These are phyloP conservation scores for Tetrapisispora taiwanensis DNA, from an alignment of 805 yeast genomes.

Conservation along the genomic window DNA sequence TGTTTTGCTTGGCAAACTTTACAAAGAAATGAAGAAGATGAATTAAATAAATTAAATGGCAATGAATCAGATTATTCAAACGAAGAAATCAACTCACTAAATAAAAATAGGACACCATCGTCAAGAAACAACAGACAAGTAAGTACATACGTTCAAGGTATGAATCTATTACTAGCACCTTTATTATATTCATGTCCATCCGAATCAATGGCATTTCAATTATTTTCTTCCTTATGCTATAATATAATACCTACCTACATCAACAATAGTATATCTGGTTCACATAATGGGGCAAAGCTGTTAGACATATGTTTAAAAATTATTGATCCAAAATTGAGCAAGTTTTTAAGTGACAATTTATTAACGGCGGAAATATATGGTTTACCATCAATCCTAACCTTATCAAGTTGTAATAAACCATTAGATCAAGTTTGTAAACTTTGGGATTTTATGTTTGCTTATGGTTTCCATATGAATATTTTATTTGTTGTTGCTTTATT, in stretches of 20 bases:
- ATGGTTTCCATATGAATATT: slow-evolving; percentile 81
- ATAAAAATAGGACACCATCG: background rate
- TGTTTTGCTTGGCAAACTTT: slow-evolving; percentile 50
- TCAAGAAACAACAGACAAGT: slow-evolving; percentile 1
- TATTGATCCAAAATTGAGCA: slow-evolving; percentile 65
- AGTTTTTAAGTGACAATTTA: slow-evolving; percentile 32
- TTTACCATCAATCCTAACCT: slow-evolving; percentile 69
- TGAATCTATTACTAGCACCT: slow-evolving; percentile 82
- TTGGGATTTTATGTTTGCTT: slow-evolving; percentile 89
- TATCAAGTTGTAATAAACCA: slow-evolving; percentile 85
- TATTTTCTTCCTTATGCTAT: slow-evolving; percentile 53
- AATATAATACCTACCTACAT: slow-evolving; percentile 68
- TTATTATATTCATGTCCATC: slow-evolving; percentile 63
- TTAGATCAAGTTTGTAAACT: slow-evolving; percentile 59
- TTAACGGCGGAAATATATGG: slow-evolving; percentile 82
- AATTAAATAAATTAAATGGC: slow-evolving; percentile 4
- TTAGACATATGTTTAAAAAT: slow-evolving; percentile 65
- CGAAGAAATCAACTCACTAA: background rate
- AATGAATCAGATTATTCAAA: background rate
- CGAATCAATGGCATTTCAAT: slow-evolving; percentile 76
- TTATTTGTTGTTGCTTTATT: slow-evolving; percentile 73
- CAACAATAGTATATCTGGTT: slow-evolving; percentile 69
- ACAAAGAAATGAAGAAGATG: slow-evolving; percentile 6
- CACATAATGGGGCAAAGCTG: slow-evolving; percentile 59
- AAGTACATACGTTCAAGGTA: slow-evolving; percentile 69